A percentile compares a stretch with the other conserved stretches of the same genome.
Evolutionary conservation across 805 yeast species (phyloP).

Genomic region (Ogataea pilisensis): DNA sequence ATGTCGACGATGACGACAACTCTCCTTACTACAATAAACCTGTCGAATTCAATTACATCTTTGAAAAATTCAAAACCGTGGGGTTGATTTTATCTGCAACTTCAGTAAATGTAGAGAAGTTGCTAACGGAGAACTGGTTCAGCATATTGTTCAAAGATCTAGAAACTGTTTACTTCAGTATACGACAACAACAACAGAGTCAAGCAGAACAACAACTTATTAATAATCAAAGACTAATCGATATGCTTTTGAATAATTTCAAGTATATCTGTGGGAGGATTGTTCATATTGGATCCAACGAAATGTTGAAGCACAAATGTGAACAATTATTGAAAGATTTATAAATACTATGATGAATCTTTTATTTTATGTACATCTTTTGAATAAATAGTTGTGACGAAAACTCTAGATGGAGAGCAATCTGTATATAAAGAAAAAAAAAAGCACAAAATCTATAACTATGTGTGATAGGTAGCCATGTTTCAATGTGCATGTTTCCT

Average conservation of each 20-base stretch:
- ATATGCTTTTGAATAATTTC: slow-evolving; percentile 15
- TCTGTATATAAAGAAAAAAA: too few species aligned
- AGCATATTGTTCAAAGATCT: slow-evolving; percentile 6
- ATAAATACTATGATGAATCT: neutral
- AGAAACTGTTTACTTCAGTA: slow-evolving; percentile 3
- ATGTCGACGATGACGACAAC: too few species aligned
- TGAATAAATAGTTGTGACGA: too few species aligned
- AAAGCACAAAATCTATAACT: too few species aligned
- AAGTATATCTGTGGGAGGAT: slow-evolving; percentile 15
- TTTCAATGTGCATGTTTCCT: too few species aligned
- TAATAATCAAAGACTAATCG: slow-evolving; percentile 5
- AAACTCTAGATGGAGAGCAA: too few species aligned
- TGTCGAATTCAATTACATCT: slow-evolving; percentile 14
- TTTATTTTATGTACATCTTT: too few species aligned
- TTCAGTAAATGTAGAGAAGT: neutral
- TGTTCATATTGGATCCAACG: slow-evolving; percentile 4
- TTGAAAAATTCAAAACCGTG: slow-evolving; percentile 16
- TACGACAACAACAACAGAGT: slow-evolving; percentile 5
- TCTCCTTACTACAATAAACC: slow-evolving; percentile 5
- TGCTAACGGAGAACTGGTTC: slow-evolving; percentile 13
- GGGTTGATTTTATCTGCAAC: slow-evolving; percentile 13
- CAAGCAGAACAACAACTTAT: neutral
- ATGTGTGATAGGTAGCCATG: too few species aligned
- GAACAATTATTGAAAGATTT: slow-evolving; percentile 1
- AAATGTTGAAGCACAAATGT: slow-evolving; percentile 1